These are phyloP conservation scores for Oryza rufipogon DNA, from an alignment of 176 grass and related monocot genomes.

Conservation along the genomic window DNA sequence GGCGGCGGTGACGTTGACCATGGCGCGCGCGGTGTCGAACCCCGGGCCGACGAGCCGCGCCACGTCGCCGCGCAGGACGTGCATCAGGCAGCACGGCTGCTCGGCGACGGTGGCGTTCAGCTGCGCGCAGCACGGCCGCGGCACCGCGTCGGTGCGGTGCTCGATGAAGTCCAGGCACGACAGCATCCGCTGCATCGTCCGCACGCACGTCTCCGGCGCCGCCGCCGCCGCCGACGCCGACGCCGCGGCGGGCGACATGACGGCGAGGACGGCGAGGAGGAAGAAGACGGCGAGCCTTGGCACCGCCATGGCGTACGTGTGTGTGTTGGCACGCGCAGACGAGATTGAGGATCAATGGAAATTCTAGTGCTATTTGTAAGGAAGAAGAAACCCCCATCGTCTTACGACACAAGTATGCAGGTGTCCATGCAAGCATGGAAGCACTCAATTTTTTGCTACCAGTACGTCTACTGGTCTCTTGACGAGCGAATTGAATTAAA, in stretches of 20 bases:
- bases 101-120: constrained; percentile 14
- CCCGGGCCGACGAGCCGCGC: constrained; percentile 36
- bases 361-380: too few species aligned
- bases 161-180: constrained; percentile 70
- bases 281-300: background rate
- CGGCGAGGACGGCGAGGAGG: background rate
- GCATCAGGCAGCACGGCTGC: constrained; percentile 61
- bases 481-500: too few species aligned
- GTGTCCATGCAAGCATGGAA: too few species aligned
- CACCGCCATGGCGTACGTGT: background rate
- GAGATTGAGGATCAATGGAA: too few species aligned
- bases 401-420: too few species aligned
- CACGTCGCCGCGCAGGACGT: constrained; percentile 43
- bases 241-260: background rate
- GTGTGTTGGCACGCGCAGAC: too few species aligned
- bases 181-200: constrained; percentile 43
- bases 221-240: background rate
- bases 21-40: constrained; percentile 41
- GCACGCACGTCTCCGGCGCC: constrained; percentile 29
- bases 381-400: too few species aligned
- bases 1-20: constrained; percentile 37
- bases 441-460: too few species aligned
- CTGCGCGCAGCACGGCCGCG: constrained; percentile 46
- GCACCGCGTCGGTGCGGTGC: constrained; percentile 43
- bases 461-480: too few species aligned